These are phyloP conservation scores for Metschnikowia noctiluminum DNA, from an alignment of 805 yeast species.

Conservation along the genomic window DNA sequence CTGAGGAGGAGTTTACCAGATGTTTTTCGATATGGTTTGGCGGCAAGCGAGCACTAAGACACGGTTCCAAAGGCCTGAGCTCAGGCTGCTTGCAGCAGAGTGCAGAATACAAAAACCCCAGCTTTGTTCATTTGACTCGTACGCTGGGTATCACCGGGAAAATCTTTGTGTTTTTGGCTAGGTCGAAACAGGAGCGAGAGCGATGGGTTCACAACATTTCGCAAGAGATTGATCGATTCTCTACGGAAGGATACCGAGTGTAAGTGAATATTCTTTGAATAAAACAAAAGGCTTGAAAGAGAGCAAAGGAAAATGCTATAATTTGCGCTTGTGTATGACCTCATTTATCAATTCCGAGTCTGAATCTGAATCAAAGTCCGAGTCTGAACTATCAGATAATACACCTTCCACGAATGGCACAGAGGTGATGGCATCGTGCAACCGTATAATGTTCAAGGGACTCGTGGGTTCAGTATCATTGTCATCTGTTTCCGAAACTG, in stretches of 20 bases:
- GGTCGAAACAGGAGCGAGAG: constrained; percentile 81
- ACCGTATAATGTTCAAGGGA: constrained; percentile 9
- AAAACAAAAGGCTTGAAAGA: too few species aligned
- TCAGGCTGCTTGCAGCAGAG: not conserved
- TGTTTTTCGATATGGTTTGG: constrained; percentile 88
- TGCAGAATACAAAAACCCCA: constrained; percentile 36
- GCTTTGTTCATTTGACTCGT: constrained; percentile 43
- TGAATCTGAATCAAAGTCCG: constrained; percentile 15
- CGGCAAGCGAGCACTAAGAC: constrained; percentile 34
- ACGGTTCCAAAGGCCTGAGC: not conserved
- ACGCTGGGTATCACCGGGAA: constrained; percentile 66
- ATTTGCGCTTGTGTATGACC: constrained; percentile 5
- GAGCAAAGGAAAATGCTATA: not conserved
- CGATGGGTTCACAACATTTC: constrained; percentile 62
- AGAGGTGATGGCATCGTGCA: not conserved
- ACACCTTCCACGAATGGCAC: not conserved
- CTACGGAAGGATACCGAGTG: too few species aligned
- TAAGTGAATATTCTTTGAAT: too few species aligned
- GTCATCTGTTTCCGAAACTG: not conserved
- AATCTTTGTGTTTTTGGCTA: constrained; percentile 70
- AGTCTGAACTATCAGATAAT: constrained; percentile 7
- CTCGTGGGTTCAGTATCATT: constrained; percentile 5
- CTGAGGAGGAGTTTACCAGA: constrained; percentile 71
- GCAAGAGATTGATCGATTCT: constrained; percentile 42
- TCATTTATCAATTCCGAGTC: constrained; percentile 20